A percentile compares a stretch with the other conserved stretches of the same genome.
Evolutionary conservation across 2,329 filamentous ascomycete genomes (phyloP).

Genomic region (Gyromitra esculenta): DNA sequence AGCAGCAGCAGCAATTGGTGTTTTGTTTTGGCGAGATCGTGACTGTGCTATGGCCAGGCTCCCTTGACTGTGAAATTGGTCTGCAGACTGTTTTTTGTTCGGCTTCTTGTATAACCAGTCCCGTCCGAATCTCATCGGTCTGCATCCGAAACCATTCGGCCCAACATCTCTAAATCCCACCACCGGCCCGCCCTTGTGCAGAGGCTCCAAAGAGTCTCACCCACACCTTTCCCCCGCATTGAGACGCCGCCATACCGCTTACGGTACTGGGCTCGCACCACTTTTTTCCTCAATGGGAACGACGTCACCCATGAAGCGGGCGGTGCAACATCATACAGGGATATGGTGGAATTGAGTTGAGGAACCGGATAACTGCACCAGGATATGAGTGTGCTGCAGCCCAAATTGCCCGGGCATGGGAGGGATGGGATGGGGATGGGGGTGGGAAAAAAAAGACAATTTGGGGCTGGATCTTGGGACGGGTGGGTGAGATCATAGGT

Average conservation of each 20-base stretch:
- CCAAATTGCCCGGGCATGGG: conserved; percentile 13
- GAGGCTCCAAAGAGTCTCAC: conserved; percentile 18
- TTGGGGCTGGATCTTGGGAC: conserved; percentile 19
- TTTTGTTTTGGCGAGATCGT: not conserved
- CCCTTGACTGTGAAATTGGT: not conserved
- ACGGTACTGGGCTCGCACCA: conserved; percentile 28
- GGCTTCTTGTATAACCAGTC: not conserved
- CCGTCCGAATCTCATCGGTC: not conserved
- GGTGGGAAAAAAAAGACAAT: not conserved
- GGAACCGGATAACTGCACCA: conserved; percentile 14
- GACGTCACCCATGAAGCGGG: conserved; percentile 30
- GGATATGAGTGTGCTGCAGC: not conserved
- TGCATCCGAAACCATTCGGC: not conserved
- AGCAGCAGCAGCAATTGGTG: not conserved
- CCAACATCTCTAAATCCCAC: not conserved
- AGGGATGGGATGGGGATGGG: too few relatives aligned
- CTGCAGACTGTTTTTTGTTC: not conserved
- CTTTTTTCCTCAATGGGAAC: conserved; percentile 8
- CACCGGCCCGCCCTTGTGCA: not conserved
- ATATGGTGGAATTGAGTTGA: not conserved
- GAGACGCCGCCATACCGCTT: not conserved
- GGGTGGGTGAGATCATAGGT: conserved; percentile 17
- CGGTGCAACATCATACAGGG: conserved; percentile 24
- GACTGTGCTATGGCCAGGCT: not conserved
- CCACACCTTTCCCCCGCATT: conserved; percentile 3